Evolutionary conservation across 2,329 filamentous ascomycete species (phyloP).

Genomic region (Fusarium transvaalense): DNA sequence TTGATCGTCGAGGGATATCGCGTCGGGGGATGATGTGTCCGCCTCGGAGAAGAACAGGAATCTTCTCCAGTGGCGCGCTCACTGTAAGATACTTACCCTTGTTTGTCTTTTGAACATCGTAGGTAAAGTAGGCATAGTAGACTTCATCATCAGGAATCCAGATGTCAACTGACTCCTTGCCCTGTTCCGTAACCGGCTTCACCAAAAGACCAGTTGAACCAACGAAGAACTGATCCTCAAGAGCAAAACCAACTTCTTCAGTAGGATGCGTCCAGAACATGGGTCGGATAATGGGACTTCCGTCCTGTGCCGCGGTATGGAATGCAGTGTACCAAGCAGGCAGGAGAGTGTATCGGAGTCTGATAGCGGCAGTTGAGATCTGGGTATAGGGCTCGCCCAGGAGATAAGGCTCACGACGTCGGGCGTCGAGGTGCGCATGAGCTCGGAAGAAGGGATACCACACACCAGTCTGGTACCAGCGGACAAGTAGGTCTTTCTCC

Average conservation of each 20-base stretch:
- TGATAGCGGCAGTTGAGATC: slow-evolving; percentile 88
- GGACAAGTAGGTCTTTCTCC: slow-evolving; percentile 87
- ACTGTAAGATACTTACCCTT: slow-evolving; percentile 78
- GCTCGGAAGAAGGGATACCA: slow-evolving; percentile 99
- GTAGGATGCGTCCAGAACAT: slow-evolving; percentile 93
- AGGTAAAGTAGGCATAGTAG: slow-evolving; percentile 97
- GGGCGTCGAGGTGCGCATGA: slow-evolving; percentile 96
- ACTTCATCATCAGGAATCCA: slow-evolving; percentile 90
- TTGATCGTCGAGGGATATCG: slow-evolving; percentile 87
- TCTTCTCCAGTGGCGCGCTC: slow-evolving; percentile 83
- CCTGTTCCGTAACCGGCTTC: slow-evolving; percentile 88
- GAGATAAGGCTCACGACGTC: slow-evolving; percentile 93
- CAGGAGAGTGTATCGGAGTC: slow-evolving; percentile 88
- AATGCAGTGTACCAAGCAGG: slow-evolving; percentile 98
- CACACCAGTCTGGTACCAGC: slow-evolving; percentile 96
- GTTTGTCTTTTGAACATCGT: slow-evolving; percentile 76
- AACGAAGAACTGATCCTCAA: slow-evolving; percentile 95
- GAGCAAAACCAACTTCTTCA: slow-evolving; percentile 85
- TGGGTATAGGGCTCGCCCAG: slow-evolving; percentile 84
- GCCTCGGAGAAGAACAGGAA: slow-evolving; percentile 91
- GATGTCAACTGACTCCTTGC: slow-evolving; percentile 77
- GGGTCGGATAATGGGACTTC: slow-evolving; percentile 88
- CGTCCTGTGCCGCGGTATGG: slow-evolving; percentile 84
- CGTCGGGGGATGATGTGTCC: slow-evolving; percentile 93
- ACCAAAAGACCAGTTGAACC: slow-evolving; percentile 90